Conservation (phyloP, 2,329 filamentous ascomycete species). For the Zymoseptoria passerinii region DNA sequence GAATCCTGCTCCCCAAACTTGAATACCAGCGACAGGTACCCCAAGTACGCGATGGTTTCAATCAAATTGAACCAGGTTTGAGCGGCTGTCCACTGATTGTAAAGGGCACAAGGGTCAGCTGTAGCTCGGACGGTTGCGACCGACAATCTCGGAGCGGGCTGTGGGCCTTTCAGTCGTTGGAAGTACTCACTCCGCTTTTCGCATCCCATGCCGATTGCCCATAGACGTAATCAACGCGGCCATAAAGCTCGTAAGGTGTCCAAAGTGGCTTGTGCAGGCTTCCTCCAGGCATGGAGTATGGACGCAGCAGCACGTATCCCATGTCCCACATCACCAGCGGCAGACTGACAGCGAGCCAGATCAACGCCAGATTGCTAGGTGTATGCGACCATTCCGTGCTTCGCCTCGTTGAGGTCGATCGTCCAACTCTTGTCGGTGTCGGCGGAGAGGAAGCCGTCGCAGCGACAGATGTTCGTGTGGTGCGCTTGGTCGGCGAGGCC, state of each 20-base stretch:
- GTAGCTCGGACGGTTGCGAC: too few species aligned
- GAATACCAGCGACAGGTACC: conserved; percentile 51
- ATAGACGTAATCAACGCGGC: conserved; percentile 71
- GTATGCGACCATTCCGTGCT: conserved; percentile 47
- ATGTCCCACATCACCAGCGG: conserved; percentile 78
- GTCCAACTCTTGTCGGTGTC: conserved; percentile 32
- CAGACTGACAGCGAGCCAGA: conserved; percentile 67
- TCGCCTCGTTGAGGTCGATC: conserved; percentile 2
- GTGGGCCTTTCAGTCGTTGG: too few species aligned
- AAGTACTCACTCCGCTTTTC: conserved; percentile 16
- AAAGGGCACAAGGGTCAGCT: too few species aligned
- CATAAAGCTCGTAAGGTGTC: conserved; percentile 73
- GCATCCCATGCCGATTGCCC: conserved; percentile 63
- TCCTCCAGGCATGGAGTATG: conserved; percentile 74
- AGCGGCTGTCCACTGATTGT: conserved; percentile 67
- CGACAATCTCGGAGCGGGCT: too few species aligned
- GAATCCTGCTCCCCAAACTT: conserved; percentile 32
- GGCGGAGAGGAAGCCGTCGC: conserved; percentile 6
- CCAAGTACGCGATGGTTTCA: conserved; percentile 58
- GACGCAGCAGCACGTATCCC: conserved; percentile 69
- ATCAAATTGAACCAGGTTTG: conserved; percentile 62
- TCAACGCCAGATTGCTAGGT: conserved; percentile 50
- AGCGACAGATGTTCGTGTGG: conserved; percentile 13
- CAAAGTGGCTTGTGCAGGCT: conserved; percentile 63
- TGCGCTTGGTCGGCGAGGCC: conserved; percentile 20